Conservation (phyloP, 176 grass and related monocot species). For the Olyra latifolia region DNA sequence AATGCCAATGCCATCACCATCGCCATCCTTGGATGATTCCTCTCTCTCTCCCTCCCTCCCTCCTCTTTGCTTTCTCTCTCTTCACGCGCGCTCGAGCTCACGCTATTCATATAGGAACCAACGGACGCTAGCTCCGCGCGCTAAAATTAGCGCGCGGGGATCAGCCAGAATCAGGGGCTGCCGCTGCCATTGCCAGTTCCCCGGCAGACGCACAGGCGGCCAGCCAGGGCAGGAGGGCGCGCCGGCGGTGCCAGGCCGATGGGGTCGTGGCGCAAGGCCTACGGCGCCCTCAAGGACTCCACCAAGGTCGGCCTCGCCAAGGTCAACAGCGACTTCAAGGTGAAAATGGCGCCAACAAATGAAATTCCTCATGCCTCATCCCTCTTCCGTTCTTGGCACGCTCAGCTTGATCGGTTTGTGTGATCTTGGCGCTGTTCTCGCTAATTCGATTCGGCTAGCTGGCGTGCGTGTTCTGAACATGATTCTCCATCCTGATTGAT, state of each 20-base stretch:
- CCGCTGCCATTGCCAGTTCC: neutral
- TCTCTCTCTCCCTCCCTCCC: no score
- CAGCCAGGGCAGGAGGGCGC: no score
- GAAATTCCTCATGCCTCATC: no score
- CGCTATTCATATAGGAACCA: neutral
- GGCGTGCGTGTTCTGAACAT: neutral
- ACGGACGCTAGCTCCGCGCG: neutral
- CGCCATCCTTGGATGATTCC: no score
- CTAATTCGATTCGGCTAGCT: neutral
- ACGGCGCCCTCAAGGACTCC: slow-evolving; percentile 96
- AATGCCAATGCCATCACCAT: no score
- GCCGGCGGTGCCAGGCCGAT: slow-evolving; percentile 23
- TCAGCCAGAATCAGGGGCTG: neutral
- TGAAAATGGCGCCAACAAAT: no score
- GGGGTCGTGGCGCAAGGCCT: slow-evolving; percentile 89
- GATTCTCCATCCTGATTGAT: neutral
- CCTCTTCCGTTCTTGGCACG: neutral
- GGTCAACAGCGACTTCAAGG: slow-evolving; percentile 97
- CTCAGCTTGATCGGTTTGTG: neutral
- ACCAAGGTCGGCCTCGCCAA: slow-evolving; percentile 98
- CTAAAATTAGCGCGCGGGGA: neutral
- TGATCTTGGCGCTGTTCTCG: neutral
- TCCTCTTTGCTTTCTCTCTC: no score
- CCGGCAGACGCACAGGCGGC: no score
- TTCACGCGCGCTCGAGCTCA: no score